Evolutionary conservation across 2,329 filamentous ascomycete genomes (phyloP), one percentile per base, ranked within the genome.

Genomic region (Xylaria sp.): DNA sequence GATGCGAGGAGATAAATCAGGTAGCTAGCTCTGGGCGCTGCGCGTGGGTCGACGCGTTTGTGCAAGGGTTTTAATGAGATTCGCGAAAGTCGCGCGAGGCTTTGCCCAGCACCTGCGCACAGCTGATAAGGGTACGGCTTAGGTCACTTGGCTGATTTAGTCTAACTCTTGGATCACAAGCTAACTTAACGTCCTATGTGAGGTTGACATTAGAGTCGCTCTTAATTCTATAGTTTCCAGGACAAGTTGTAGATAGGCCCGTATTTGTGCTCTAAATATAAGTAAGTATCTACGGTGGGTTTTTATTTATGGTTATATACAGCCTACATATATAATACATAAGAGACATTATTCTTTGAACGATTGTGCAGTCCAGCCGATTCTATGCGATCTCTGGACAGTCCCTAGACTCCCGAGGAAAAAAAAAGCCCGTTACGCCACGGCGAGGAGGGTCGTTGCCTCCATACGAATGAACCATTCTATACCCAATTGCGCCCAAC

Each of bases 271-370:
- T n/a, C n/a, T n/a, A n/a, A n/a, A n/a, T n/a, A n/a, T n/a, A n/a
- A n/a, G n/a, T 49, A 54, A 29, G 35, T 51, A 48, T 46, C 23
- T 55, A 54, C 43, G 25, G 15, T 48, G 21, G n/a, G 55, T 67
- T 58, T 68, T 25, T 46, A 41, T 59, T 9, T 54, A 40, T 27
- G 27, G 58, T 37, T 63, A 63, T 66, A 59, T 66, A 65, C 21
- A 60, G 65, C 64, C 54, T 62, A 38, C 35, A 23, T 37, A 62
- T 67, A 69, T 58, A 65, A 62, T 58, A 62, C 43, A 62, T 19
- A 58, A 54, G 54, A 62, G 31, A 71, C 64, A 71, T 70, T 71
- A 70, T 62, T 40, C 54, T 66, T 63, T 63, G 65, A 66, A 68
- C 59, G 67, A 71, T 70, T 66, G 68, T 69, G 59, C 61, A 49